Evolutionary conservation across 1,139 yeast genomes (phyloP).

Genomic region (Zygoascus sp.): DNA sequence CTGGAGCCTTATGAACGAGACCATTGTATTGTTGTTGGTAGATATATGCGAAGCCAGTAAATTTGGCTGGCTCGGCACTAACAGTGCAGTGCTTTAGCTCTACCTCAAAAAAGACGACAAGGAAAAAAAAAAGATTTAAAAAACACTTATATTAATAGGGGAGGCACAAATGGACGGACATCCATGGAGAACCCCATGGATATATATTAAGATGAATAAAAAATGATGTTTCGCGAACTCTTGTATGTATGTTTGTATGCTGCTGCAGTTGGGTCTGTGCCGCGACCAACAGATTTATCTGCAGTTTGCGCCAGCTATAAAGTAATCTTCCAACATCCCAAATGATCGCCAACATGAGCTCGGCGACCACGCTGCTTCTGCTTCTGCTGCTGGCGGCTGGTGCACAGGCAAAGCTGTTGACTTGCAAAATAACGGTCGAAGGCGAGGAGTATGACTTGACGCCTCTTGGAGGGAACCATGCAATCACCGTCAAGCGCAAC

Average conservation of each 20-base stretch:
- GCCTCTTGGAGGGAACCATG: slow-evolving; percentile 47
- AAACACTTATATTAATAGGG: neutral
- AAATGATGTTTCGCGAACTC: neutral
- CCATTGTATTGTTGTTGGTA: slow-evolving; percentile 97
- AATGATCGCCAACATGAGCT: neutral
- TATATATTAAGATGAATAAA: slow-evolving; percentile 1
- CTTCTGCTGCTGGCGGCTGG: neutral
- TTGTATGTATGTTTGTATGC: neutral
- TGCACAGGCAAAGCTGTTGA: slow-evolving; percentile 33
- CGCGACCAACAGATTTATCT: no score
- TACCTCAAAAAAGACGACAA: no score
- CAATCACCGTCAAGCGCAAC: slow-evolving; percentile 38
- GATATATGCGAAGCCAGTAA: slow-evolving; percentile 63
- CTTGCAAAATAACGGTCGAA: slow-evolving; percentile 45
- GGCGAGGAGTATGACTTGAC: slow-evolving; percentile 42
- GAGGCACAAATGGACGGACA: neutral
- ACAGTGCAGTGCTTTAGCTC: no score
- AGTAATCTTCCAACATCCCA: no score
- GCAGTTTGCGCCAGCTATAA: no score
- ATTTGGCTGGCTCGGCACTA: neutral
- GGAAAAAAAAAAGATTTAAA: no score
- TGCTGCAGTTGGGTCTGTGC: no score
- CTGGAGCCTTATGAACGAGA: slow-evolving; percentile 99
- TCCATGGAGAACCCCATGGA: slow-evolving; percentile 2
- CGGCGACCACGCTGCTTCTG: neutral